These are phyloP conservation scores for Cladosporium oxysporum DNA, from an alignment of 2,329 filamentous ascomycete species.

Conservation along the genomic window DNA sequence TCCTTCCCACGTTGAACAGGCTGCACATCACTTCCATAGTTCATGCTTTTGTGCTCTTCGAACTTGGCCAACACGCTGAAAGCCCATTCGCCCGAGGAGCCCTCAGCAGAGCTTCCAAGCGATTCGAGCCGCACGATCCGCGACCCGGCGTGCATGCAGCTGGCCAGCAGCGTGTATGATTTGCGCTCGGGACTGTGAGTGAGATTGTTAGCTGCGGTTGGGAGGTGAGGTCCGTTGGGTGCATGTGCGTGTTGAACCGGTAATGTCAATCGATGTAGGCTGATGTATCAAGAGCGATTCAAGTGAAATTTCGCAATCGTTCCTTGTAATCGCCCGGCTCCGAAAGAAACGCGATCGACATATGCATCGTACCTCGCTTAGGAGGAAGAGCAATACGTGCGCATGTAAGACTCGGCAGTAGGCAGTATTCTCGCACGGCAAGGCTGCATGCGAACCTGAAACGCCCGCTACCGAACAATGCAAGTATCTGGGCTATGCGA, in stretches of 20 bases:
- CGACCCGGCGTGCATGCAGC: constrained; percentile 90
- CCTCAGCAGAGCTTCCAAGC: constrained; percentile 35
- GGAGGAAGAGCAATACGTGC: neutral
- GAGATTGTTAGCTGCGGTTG: neutral
- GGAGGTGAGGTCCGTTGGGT: neutral
- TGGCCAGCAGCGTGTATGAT: constrained; percentile 64
- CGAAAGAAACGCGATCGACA: neutral
- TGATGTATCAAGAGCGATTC: neutral
- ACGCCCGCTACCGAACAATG: neutral
- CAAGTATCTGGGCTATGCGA: neutral
- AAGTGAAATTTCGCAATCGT: neutral
- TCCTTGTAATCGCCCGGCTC: neutral
- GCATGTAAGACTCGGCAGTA: constrained; percentile 4
- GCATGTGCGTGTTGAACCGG: neutral
- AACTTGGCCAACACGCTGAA: constrained; percentile 71
- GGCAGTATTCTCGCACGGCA: neutral
- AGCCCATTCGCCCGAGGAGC: constrained; percentile 55
- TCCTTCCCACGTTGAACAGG: constrained; percentile 35
- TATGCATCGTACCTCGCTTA: neutral
- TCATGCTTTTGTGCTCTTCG: constrained; percentile 90
- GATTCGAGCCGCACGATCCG: constrained; percentile 55
- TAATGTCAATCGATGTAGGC: neutral
- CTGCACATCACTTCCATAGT: constrained; percentile 79
- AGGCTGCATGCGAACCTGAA: constrained; percentile 2
- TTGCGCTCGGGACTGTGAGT: constrained; percentile 20